These are phyloP conservation scores for Galium porrigens DNA, from an alignment of 305 asterid genomes.

Conservation along the genomic window DNA sequence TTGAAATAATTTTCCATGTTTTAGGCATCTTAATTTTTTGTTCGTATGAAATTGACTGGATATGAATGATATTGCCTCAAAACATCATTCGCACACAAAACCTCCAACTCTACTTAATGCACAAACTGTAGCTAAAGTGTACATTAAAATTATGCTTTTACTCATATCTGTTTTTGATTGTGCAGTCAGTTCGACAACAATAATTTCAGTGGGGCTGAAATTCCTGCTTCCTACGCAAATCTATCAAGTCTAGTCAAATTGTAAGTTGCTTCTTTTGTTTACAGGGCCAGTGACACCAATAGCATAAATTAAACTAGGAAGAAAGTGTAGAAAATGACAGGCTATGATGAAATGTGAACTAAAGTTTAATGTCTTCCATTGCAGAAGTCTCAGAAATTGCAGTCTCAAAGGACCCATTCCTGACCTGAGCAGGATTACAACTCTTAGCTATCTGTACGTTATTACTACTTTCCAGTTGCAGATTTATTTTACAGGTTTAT, in stretches of 20 bases:
- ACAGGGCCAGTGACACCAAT: not conserved
- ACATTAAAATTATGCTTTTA: not conserved
- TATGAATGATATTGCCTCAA: too few species aligned
- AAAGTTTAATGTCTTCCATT: not conserved
- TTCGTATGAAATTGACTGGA: too few species aligned
- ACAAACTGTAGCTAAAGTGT: too few species aligned
- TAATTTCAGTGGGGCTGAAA: conserved; percentile 28
- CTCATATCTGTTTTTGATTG: too few species aligned
- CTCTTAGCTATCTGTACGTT: conserved; percentile 31
- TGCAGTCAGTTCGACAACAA: conserved; percentile 43
- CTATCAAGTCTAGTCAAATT: conserved; percentile 23
- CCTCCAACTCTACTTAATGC: too few species aligned
- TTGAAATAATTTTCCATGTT: conserved; percentile 3
- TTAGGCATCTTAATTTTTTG: not conserved
- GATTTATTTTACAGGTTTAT: too few species aligned
- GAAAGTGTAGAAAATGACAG: not conserved
- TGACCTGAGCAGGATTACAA: conserved; percentile 29
- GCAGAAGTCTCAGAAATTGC: conserved; percentile 45
- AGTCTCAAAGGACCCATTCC: conserved; percentile 31
- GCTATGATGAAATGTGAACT: conserved; percentile 7
- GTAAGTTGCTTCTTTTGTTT: conserved; percentile 21
- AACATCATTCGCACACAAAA: too few species aligned
- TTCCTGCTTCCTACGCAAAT: conserved; percentile 36
- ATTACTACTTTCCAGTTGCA: too few species aligned
- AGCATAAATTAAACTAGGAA: too few species aligned